Percentiles rank a stretch among this genome's conserved stretches.
Conservation (phyloP, 441 rosid species). For the Gossypium schwendimanii region DNA sequence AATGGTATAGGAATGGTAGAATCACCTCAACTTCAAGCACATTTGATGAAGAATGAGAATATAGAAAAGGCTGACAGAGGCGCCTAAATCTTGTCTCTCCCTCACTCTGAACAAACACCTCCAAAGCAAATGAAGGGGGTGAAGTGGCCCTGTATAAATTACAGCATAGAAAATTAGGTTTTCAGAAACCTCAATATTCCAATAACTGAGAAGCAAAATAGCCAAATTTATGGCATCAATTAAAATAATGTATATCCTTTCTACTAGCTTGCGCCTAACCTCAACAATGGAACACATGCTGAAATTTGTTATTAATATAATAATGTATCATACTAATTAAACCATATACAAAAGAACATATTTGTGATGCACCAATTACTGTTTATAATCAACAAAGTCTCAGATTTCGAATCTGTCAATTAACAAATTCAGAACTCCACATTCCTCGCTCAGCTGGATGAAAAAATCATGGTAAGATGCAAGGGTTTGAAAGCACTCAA, state of each 20-base stretch:
- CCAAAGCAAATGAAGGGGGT: conserved; percentile 98
- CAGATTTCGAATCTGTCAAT: background rate
- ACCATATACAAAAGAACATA: background rate
- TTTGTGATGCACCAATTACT: background rate
- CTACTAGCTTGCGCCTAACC: background rate
- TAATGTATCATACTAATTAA: background rate
- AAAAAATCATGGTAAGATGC: background rate
- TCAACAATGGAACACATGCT: background rate
- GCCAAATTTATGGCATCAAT: background rate
- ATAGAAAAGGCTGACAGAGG: conserved; percentile 91
- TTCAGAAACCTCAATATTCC: background rate
- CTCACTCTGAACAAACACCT: conserved; percentile 88
- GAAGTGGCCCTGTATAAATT: conserved; percentile 69
- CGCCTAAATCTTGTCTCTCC: conserved; percentile 95
- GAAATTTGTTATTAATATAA: background rate
- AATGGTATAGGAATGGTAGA: background rate
- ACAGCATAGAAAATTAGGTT: background rate
- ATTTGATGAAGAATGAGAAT: conserved; percentile 92
- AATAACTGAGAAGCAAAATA: background rate
- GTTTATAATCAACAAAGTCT: conserved; percentile 4
- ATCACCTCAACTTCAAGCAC: conserved; percentile 93
- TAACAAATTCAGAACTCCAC: background rate
- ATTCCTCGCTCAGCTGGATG: background rate
- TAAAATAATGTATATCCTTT: background rate
- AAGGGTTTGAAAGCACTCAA: background rate